Conservation (phyloP, 2,329 filamentous ascomycete genomes). For the Penicillium sp. region DNA sequence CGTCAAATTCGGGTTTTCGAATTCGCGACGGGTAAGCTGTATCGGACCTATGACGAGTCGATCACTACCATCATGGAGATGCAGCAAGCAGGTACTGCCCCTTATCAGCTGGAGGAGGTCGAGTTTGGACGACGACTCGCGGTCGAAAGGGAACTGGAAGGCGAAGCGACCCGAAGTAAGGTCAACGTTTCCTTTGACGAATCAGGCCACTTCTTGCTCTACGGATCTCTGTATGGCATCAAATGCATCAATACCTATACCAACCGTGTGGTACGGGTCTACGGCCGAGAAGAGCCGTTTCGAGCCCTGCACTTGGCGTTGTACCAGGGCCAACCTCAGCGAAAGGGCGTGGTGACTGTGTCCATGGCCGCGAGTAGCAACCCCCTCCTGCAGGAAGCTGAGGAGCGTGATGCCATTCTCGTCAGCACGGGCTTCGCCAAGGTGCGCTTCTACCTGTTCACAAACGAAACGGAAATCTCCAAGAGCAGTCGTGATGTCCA, state of each 20-base stretch:
- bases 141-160: conserved; percentile 79
- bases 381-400: conserved; percentile 85
- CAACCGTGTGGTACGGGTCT: conserved; percentile 84
- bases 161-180: conserved; percentile 59
- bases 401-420: conserved; percentile 83
- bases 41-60: conserved; percentile 92
- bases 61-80: conserved; percentile 82
- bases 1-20: conserved; percentile 91
- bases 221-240: conserved; percentile 83
- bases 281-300: conserved; percentile 83
- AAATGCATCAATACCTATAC: conserved; percentile 96
- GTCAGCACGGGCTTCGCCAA: conserved; percentile 79
- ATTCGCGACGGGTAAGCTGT: conserved; percentile 79
- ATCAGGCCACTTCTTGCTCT: conserved; percentile 89
- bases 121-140: conserved; percentile 88
- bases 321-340: conserved; percentile 93
- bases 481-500: conserved; percentile 85
- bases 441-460: conserved; percentile 96
- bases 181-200: conserved; percentile 92
- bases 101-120: conserved; percentile 76
- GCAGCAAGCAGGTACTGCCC: conserved; percentile 85
- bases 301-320: conserved; percentile 75
- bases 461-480: conserved; percentile 75
- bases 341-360: conserved; percentile 86
- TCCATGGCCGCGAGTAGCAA: conserved; percentile 96